Percentiles rank a stretch among this genome's conserved stretches.
These are phyloP conservation scores for Ceratocystis huliohia DNA, from an alignment of 2,329 filamentous ascomycete genomes.

Conservation along the genomic window DNA sequence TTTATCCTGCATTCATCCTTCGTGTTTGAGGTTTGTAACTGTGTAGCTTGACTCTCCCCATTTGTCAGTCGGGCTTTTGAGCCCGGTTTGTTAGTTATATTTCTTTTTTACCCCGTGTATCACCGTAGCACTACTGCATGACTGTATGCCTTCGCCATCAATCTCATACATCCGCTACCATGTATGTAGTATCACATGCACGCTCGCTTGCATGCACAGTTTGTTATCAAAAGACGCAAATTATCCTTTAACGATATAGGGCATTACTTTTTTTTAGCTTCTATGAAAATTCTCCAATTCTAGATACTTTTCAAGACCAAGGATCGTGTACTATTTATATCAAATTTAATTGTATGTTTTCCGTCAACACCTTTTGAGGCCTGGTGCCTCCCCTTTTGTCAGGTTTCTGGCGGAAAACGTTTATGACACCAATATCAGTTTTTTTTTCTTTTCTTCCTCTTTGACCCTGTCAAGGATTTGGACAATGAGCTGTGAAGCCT, in stretches of 20 bases:
- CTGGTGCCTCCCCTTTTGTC: no score
- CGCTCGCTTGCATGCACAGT: background rate
- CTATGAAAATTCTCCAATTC: no score
- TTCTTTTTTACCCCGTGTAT: background rate
- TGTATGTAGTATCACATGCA: conserved; percentile 5
- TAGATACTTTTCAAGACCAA: no score
- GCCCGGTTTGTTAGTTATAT: background rate
- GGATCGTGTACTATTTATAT: background rate
- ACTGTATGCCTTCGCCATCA: background rate
- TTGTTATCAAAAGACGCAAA: background rate
- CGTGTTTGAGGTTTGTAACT: background rate
- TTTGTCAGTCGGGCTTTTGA: background rate
- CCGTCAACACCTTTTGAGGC: no score
- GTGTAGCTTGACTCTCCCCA: background rate
- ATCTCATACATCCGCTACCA: background rate
- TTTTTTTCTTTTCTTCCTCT: no score
- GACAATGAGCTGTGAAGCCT: no score
- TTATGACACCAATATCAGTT: no score
- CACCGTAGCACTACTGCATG: background rate
- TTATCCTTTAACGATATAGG: no score
- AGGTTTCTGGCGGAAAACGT: no score
- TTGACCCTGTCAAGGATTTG: no score
- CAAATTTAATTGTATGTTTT: background rate
- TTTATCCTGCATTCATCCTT: background rate
- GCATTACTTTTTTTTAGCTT: no score